Percentiles rank a stretch among this genome's conserved stretches.
phyloP scores from a whole-genome alignment of 148 eudicot species.

The Heliosperma pusillum region DNA sequence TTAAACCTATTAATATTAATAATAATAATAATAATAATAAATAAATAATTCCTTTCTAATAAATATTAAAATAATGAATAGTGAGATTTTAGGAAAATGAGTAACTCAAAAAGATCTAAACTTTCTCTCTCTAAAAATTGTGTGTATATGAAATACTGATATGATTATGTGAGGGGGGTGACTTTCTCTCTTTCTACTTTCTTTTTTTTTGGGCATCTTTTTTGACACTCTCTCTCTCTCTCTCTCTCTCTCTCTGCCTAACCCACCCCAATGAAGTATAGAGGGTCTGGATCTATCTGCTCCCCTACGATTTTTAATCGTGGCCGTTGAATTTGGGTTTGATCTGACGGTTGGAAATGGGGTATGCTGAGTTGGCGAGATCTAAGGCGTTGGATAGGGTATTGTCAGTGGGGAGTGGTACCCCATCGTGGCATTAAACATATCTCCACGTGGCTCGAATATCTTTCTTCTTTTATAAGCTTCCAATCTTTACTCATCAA shows the following conservation, averaged over 20 bases:
- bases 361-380: constrained; percentile 42
- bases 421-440: constrained; percentile 21
- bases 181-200: too few relatives aligned
- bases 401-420: constrained; percentile 3
- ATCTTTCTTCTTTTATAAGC: constrained; percentile 32
- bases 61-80: too few relatives aligned
- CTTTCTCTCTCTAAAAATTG: too few relatives aligned
- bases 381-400: constrained; percentile 23
- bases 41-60: too few relatives aligned
- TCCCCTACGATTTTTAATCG: constrained; percentile 29
- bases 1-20: neutral
- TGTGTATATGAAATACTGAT: too few relatives aligned
- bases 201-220: too few relatives aligned
- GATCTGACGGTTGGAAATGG: constrained; percentile 30
- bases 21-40: too few relatives aligned
- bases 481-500: constrained; percentile 27
- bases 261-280: constrained; percentile 40
- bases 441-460: constrained; percentile 29
- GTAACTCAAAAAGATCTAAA: neutral
- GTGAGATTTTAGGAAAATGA: neutral
- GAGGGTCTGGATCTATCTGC: constrained; percentile 48
- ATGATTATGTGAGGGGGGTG: neutral
- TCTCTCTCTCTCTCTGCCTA: too few relatives aligned
- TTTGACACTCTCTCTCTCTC: too few relatives aligned
- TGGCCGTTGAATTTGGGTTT: constrained; percentile 23